Conservation (phyloP, 2,329 filamentous ascomycete genomes). For the Hypoxylon sp. region DNA sequence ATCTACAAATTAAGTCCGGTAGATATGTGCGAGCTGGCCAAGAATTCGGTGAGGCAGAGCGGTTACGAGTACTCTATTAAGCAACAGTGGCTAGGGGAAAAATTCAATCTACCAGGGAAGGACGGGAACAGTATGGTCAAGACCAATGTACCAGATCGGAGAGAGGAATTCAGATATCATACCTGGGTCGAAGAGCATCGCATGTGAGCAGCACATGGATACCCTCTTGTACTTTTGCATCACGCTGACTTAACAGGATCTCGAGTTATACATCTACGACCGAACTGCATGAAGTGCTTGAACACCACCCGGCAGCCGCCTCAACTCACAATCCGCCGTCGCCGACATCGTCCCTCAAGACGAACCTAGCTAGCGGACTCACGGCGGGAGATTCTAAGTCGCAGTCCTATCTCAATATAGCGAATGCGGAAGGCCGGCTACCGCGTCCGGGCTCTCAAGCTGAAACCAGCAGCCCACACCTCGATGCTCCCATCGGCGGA, state of each 20-base stretch:
- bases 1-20: constrained; percentile 98
- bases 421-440: constrained; percentile 22
- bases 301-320: constrained; percentile 42
- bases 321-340: constrained; percentile 46
- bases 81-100: constrained; percentile 88
- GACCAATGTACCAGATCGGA: constrained; percentile 94
- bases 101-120: constrained; percentile 83
- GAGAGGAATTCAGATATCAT: constrained; percentile 90
- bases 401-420: constrained; percentile 44
- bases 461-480: constrained; percentile 38
- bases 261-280: constrained; percentile 50
- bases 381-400: constrained; percentile 40
- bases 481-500: constrained; percentile 37
- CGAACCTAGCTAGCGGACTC: constrained; percentile 51
- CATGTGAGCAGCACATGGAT: constrained; percentile 73
- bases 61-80: constrained; percentile 93
- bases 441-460: constrained; percentile 37
- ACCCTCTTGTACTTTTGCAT: not conserved
- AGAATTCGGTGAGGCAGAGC: constrained; percentile 94
- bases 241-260: constrained; percentile 45
- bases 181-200: constrained; percentile 86
- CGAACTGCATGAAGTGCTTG: constrained; percentile 48
- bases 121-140: constrained; percentile 93
- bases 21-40: constrained; percentile 98
- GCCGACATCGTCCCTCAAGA: constrained; percentile 54